A percentile compares a stretch with the other conserved stretches of the same genome.
phyloP scores from a whole-genome alignment of 2,329 filamentous ascomycete species.

The Neophaeococcomyces mojaviensis region DNA sequence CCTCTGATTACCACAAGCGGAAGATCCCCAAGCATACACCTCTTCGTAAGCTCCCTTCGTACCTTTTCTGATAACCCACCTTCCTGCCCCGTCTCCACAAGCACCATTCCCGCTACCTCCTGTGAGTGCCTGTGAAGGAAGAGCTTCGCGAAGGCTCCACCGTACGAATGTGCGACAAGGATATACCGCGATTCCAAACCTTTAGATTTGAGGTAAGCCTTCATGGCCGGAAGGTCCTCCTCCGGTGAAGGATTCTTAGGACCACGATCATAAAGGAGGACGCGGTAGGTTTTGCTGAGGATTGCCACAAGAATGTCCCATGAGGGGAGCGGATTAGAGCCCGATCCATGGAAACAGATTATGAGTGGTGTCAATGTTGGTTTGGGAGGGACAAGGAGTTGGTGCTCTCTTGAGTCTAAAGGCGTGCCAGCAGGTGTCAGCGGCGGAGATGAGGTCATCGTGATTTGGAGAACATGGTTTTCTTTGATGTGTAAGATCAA shows the following conservation, averaged over 20 bases:
- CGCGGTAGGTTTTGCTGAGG: background rate
- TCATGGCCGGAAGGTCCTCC: background rate
- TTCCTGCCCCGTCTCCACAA: conserved; percentile 25
- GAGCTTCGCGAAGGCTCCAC: conserved; percentile 33
- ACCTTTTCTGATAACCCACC: background rate
- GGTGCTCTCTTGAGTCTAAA: too few species aligned
- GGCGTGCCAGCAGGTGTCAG: too few species aligned
- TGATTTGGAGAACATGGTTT: too few species aligned
- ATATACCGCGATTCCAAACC: conserved; percentile 23
- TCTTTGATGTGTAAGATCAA: too few species aligned
- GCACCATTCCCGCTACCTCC: conserved; percentile 31
- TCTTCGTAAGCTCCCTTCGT: conserved; percentile 25
- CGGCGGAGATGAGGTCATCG: too few species aligned
- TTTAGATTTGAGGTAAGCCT: background rate
- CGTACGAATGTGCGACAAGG: conserved; percentile 35
- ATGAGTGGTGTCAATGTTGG: background rate
- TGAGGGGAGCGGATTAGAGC: background rate
- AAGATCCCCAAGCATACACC: conserved; percentile 22
- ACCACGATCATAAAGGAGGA: conserved; percentile 1
- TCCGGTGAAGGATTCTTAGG: background rate
- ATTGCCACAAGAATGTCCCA: background rate
- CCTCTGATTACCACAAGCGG: conserved; percentile 32
- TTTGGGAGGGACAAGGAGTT: too few species aligned
- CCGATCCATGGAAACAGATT: conserved; percentile 7
- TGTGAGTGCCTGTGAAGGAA: conserved; percentile 28